Percentiles rank a stretch among this genome's conserved stretches.
Conservation (phyloP, 2,329 filamentous ascomycete species). For the Colletotrichum lini region DNA sequence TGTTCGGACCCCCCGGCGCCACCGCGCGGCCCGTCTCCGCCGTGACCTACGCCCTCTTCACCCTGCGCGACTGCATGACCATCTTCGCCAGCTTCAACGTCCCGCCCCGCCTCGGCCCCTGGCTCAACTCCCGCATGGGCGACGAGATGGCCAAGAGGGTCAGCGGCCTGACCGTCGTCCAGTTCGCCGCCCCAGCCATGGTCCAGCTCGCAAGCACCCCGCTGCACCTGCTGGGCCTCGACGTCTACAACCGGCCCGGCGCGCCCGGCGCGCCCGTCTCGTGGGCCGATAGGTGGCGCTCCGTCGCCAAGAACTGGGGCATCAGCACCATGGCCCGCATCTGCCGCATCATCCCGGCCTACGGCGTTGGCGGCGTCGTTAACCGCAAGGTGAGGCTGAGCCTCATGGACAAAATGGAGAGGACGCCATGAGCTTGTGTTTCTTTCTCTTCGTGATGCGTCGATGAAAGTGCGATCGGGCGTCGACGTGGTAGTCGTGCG, state of each 20-base stretch:
- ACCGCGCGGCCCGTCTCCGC: conserved; percentile 73
- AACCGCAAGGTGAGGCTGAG: conserved; percentile 79
- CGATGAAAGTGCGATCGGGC: background rate
- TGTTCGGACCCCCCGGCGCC: conserved; percentile 78
- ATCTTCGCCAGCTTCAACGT: conserved; percentile 95
- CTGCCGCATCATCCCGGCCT: conserved; percentile 88
- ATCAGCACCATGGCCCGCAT: conserved; percentile 82
- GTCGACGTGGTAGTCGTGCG: conserved; percentile 14
- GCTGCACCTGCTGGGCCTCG: conserved; percentile 86
- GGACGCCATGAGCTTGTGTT: conserved; percentile 1
- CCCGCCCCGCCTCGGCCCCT: conserved; percentile 82
- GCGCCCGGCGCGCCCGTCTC: conserved; percentile 51
- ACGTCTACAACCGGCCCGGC: conserved; percentile 82
- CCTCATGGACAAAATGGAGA: conserved; percentile 70
- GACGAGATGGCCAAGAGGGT: conserved; percentile 66
- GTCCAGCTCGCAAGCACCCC: conserved; percentile 87
- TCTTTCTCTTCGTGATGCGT: background rate
- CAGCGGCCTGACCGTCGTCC: conserved; percentile 75
- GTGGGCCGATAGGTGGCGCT: conserved; percentile 73
- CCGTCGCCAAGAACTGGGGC: conserved; percentile 82
- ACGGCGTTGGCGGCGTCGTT: conserved; percentile 89
- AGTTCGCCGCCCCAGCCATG: conserved; percentile 84
- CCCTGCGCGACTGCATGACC: conserved; percentile 86
- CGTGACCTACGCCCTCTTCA: conserved; percentile 83
- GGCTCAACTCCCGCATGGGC: conserved; percentile 69